phyloP scores from a whole-genome alignment of 768 basidiomycete species.

The Tricholoma hemisulphureum region DNA sequence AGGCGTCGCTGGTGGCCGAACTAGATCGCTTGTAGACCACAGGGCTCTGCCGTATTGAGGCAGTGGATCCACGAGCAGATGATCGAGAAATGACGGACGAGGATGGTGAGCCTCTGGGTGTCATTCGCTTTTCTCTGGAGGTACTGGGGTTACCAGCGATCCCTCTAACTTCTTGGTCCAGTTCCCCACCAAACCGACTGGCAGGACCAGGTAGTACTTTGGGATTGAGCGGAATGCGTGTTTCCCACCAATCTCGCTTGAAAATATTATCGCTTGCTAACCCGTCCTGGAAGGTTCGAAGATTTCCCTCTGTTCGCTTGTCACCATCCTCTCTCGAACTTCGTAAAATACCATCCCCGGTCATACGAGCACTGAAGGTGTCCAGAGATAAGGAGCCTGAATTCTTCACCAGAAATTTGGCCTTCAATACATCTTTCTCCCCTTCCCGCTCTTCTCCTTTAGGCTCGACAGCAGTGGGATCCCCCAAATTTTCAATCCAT shows the following conservation, averaged over 20 bases:
- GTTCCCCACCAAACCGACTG: constrained; percentile 20
- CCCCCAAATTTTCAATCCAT: constrained; percentile 79
- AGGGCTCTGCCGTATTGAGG: constrained; percentile 57
- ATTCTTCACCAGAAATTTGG: constrained; percentile 52
- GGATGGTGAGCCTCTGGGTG: constrained; percentile 40
- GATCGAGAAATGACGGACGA: constrained; percentile 43
- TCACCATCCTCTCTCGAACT: constrained; percentile 29
- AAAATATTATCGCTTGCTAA: constrained; percentile 62
- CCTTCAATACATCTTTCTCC: constrained; percentile 36
- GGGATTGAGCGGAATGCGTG: constrained; percentile 46
- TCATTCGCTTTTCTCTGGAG: constrained; percentile 22
- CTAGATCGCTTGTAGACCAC: constrained; percentile 41
- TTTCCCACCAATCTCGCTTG: constrained; percentile 76
- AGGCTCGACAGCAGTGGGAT: constrained; percentile 42
- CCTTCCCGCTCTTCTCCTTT: constrained; percentile 41
- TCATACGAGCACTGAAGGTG: constrained; percentile 61
- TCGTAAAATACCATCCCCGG: constrained; percentile 54
- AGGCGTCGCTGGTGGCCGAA: constrained; percentile 42
- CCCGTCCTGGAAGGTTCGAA: constrained; percentile 66
- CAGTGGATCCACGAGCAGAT: constrained; percentile 48
- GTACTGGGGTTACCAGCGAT: constrained; percentile 10
- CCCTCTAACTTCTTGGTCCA: constrained; percentile 20
- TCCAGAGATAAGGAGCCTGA: constrained; percentile 71
- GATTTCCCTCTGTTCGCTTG: constrained; percentile 38
- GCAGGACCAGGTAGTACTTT: constrained; percentile 21